Conservation (phyloP, 331 rosid genomes). For the Stylosanthes scabra region DNA sequence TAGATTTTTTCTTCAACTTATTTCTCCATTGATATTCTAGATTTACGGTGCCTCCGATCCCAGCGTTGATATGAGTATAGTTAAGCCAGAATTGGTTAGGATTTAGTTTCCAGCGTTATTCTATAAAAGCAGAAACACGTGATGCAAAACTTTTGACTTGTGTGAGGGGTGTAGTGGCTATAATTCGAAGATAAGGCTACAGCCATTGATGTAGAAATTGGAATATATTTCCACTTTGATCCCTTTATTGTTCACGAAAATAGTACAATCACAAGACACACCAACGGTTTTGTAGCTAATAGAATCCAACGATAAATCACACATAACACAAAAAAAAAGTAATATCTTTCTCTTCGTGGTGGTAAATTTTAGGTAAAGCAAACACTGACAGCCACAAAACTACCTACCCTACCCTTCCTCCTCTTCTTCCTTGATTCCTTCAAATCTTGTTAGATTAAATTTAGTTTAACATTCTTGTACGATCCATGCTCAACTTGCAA, state of each 20-base stretch:
- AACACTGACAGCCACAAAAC: conserved; percentile 38
- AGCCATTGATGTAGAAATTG: not conserved
- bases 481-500: conserved; percentile 47
- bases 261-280: conserved; percentile 19
- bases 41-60: too few species aligned
- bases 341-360: conserved; percentile 19
- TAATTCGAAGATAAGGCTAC: conserved; percentile 32
- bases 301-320: conserved; percentile 46
- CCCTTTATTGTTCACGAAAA: conserved; percentile 26
- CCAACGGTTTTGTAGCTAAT: conserved; percentile 33
- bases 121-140: not conserved
- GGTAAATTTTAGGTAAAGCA: conserved; percentile 37
- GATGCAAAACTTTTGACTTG: conserved; percentile 11
- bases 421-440: conserved; percentile 30
- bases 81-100: not conserved
- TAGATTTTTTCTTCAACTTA: too few species aligned
- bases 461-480: conserved; percentile 34
- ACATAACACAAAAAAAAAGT: conserved; percentile 20
- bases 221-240: conserved; percentile 31
- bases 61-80: too few species aligned
- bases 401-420: not conserved
- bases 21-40: not conserved
- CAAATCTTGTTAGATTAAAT: not conserved
- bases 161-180: conserved; percentile 25
- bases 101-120: conserved; percentile 18